Base-by-base conservation (phyloP, 1,139 yeast genomes). In the Scheffersomyces illinoinensis region DNA sequence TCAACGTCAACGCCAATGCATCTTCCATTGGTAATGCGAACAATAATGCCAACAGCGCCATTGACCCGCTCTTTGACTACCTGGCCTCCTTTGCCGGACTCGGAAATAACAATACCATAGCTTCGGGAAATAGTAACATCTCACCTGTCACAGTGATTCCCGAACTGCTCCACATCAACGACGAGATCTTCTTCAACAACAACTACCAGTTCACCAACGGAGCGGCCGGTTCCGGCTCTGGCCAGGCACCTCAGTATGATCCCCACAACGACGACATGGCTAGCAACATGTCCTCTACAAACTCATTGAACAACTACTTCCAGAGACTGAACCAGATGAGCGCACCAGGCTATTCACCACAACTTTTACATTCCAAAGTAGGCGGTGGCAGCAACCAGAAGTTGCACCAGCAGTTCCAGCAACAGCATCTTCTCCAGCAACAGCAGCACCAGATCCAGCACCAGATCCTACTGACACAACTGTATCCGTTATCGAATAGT, bases 141-240 rank as follows among this genome's bases (percentile, higher is more conserved):
- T 48, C 51, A 7, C 51, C 51, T n/a, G 10, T 48, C 21, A 20
- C 51, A 17, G 51, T 48, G 24, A 48, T 48, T 48, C 51, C 54
- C 33, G 59, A 57, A 47, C 23, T 55, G 33, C 47, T 56, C 55
- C 57, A 57, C 39, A 52, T 59, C 51, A 55, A 54, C 50, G 57
- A 54, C 56, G 61, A 60, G 49, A 50, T 58, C 54, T 58, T 58
- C 54, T 58, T 58, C 48, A 54, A 47, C 50, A 46, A 59, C 54
- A 53, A 56, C 52, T 59, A 57, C 56, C 59, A 57, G 33, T 56
- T 57, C 39, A 8, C 26, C n/a, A 48, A 48, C 24, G 26, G 51
- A 18, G 26, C 24, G 6, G 24, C 5, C 24, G 43, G 43, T 7
- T 33, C 43, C 14, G 43, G 43, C 17, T 2, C 43, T 4, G 43